phyloP scores from a whole-genome alignment of 2,329 filamentous ascomycete species.

The Calonectria multiphialidica region DNA sequence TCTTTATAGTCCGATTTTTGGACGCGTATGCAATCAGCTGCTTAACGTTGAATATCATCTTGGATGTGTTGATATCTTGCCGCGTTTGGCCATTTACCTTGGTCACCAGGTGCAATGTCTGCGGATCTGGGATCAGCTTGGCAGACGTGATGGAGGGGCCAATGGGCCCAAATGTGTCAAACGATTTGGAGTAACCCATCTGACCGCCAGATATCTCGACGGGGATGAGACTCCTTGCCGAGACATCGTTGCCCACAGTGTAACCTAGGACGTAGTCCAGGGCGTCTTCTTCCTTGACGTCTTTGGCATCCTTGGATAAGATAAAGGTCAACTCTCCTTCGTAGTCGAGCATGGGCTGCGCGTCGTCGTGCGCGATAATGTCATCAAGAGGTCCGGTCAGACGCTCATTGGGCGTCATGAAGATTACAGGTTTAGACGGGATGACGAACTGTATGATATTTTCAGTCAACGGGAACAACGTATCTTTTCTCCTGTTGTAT shows the following conservation, averaged over 20 bases:
- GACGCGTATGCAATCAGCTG: background rate
- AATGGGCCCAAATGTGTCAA: background rate
- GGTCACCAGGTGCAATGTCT: background rate
- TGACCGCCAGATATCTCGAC: background rate
- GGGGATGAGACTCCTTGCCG: background rate
- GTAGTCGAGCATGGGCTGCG: background rate
- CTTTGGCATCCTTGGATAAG: background rate
- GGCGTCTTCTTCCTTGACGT: constrained; percentile 12
- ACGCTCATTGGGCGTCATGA: background rate
- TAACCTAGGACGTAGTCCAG: constrained; percentile 11
- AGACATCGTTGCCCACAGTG: constrained; percentile 14
- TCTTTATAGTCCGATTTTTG: background rate
- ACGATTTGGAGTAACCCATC: background rate
- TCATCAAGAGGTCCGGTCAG: background rate
- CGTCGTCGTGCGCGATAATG: background rate
- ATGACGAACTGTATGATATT: background rate
- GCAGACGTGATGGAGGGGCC: background rate
- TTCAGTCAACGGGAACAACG: no score
- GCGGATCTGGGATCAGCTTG: background rate
- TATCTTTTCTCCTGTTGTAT: no score
- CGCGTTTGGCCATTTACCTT: background rate
- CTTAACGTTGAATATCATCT: background rate
- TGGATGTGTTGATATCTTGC: background rate
- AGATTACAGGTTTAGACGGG: background rate
- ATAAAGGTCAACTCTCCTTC: background rate